These are phyloP conservation scores for Sanghuangporus baumii DNA, from an alignment of 1,284 basidiomycete genomes.

Conservation along the genomic window DNA sequence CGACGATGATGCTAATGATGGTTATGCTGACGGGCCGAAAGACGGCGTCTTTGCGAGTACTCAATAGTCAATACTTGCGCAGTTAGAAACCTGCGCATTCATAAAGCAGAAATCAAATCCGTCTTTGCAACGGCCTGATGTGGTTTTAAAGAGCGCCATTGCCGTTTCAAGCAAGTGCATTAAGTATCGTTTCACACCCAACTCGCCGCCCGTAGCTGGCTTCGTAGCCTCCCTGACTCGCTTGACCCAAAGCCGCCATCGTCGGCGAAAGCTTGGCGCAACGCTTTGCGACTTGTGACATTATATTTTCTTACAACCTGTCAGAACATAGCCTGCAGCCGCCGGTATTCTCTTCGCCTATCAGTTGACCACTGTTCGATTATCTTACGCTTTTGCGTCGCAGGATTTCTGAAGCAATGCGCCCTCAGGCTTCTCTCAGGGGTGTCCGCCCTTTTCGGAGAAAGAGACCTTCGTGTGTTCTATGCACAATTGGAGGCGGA, in stretches of 20 bases:
- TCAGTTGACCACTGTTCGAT: not conserved
- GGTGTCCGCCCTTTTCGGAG: too few species aligned
- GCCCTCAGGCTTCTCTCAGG: too few species aligned
- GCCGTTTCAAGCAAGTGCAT: not conserved
- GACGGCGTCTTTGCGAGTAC: not conserved
- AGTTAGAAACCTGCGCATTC: not conserved
- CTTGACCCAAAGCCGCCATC: not conserved
- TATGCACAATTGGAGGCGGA: too few species aligned
- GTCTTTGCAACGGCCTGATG: not conserved
- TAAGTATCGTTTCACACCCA: not conserved
- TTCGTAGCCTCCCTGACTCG: conserved; percentile 1
- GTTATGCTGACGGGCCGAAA: not conserved
- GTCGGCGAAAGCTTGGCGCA: not conserved
- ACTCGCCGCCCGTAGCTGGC: not conserved
- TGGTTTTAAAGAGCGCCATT: not conserved
- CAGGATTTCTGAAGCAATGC: too few species aligned
- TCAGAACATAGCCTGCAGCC: not conserved
- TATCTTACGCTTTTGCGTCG: not conserved
- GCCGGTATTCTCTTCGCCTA: not conserved
- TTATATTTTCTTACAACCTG: not conserved
- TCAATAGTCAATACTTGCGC: not conserved
- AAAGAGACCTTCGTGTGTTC: too few species aligned
- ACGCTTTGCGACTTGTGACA: not conserved
- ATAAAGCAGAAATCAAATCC: not conserved
- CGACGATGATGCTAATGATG: not conserved